Evolutionary conservation across 208 protist species (phyloP), one percentile per base, ranked within the genome.

Genomic region (Trypanosoma congolense): DNA sequence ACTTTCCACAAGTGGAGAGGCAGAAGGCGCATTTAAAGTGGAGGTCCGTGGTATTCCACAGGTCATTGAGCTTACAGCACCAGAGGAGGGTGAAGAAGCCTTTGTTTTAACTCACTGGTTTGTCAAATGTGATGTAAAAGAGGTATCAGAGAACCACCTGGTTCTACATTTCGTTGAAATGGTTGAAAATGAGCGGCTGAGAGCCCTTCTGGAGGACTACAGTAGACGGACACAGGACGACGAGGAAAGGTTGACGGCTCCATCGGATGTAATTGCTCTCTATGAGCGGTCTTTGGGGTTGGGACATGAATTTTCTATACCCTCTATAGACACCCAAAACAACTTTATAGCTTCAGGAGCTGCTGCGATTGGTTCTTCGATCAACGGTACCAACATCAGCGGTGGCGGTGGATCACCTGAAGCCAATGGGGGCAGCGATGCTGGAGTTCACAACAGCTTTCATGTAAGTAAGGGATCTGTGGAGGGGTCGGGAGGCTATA

Each of bases 81-180:
- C 76, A 14, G 71, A 80, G 30, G 59, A 65, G 25, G 49, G 50
- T 31, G 70, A 72, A 28, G 73, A 74, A 42, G 73, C 65, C 24
- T 67, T 83, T 61, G 69, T 86, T 49, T 73, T 91, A 24, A 85
- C 50, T 24, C 77, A 80, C 52, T 91, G 83, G 83, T 79, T 67
- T 50, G 46, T 65, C 25, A 67, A 58, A 40, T 61, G 87, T 50
- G 47, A 58, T 10, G 77, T 91, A 8, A 65, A 51, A n/a, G 70
- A 80, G 43, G 68, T 70, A 33, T 62, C 46, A 8, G 70, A 76
- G 28, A 53, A 41, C 38, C 33, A 43, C n/a, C 24, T 87, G 59
- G 80, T 70, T 18, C 63, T 78, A 29, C 61, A 70, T 29, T 91
- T 85, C 48, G 61, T 83, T 8, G 77, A 80, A 42, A 73, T 65